A percentile compares a stretch with the other conserved stretches of the same genome.
phyloP scores from a whole-genome alignment of 1,284 basidiomycete species.

The Boletus semigastroideus region DNA sequence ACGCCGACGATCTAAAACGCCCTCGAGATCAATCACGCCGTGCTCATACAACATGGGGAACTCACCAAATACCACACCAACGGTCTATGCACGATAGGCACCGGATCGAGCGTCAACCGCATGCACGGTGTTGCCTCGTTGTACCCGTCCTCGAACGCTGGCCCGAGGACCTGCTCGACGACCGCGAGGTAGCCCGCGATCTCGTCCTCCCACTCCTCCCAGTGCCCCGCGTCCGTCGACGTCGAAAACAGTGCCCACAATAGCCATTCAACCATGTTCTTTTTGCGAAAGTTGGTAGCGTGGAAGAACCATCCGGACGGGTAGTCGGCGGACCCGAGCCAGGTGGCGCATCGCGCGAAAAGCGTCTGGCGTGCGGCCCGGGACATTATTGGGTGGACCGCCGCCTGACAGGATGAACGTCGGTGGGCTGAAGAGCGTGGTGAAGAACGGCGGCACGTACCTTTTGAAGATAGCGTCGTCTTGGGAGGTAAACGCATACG shows the following conservation, averaged over 20 bases:
- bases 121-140: slow-evolving; percentile 43
- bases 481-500: slow-evolving; percentile 48
- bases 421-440: background rate
- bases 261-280: slow-evolving; percentile 62
- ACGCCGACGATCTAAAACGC: slow-evolving; percentile 48
- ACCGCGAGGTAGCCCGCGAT: slow-evolving; percentile 44
- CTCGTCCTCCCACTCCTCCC: slow-evolving; percentile 48
- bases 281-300: slow-evolving; percentile 36
- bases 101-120: slow-evolving; percentile 55
- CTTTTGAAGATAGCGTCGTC: slow-evolving; percentile 46
- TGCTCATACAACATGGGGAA: slow-evolving; percentile 8
- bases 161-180: slow-evolving; percentile 40
- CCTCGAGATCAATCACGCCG: background rate
- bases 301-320: slow-evolving; percentile 57
- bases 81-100: slow-evolving; percentile 53
- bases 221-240: slow-evolving; percentile 23
- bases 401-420: slow-evolving; percentile 33
- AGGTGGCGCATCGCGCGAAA: slow-evolving; percentile 46
- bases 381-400: slow-evolving; percentile 40
- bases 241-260: slow-evolving; percentile 59
- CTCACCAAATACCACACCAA: slow-evolving; percentile 62
- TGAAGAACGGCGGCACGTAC: slow-evolving; percentile 30
- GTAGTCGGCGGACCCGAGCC: slow-evolving; percentile 33
- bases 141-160: slow-evolving; percentile 40
- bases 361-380: slow-evolving; percentile 46